Conservation (phyloP, 257 asterid genomes). For the Ehretia macrophylla region DNA sequence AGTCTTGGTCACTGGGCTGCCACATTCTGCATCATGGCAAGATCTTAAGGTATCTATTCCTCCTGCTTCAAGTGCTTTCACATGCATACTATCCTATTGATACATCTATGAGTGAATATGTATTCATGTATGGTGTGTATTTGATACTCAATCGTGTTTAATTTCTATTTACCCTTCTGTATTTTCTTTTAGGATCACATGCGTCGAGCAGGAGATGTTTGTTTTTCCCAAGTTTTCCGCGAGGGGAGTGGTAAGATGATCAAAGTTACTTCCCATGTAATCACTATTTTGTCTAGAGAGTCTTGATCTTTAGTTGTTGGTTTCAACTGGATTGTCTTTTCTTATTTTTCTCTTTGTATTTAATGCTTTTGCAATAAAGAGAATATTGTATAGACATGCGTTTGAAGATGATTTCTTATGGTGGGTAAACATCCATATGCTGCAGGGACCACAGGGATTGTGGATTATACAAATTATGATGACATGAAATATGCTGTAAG, state of each 20-base stretch:
- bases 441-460: constrained; percentile 88
- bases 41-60: constrained; percentile 68
- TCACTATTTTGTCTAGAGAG: background rate
- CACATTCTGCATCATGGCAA: constrained; percentile 99
- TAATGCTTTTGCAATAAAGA: too few species aligned
- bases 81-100: background rate
- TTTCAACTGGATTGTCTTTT: background rate
- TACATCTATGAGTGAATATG: background rate
- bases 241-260: constrained; percentile 83
- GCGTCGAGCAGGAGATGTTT: constrained; percentile 99
- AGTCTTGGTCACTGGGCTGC: constrained; percentile 85
- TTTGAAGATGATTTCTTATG: background rate
- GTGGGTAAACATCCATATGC: background rate
- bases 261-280: background rate
- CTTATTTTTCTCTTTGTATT: too few species aligned
- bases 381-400: too few species aligned
- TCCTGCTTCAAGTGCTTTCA: background rate
- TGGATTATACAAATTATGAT: constrained; percentile 78
- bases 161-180: constrained; percentile 1
- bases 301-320: background rate
- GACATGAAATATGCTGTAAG: constrained; percentile 95
- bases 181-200: constrained; percentile 75
- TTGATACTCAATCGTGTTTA: too few species aligned
- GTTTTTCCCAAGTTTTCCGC: constrained; percentile 95
- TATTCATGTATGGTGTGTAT: background rate